Conservation (phyloP, 176 grass and related monocot genomes). For the Saccharum officinarum region DNA sequence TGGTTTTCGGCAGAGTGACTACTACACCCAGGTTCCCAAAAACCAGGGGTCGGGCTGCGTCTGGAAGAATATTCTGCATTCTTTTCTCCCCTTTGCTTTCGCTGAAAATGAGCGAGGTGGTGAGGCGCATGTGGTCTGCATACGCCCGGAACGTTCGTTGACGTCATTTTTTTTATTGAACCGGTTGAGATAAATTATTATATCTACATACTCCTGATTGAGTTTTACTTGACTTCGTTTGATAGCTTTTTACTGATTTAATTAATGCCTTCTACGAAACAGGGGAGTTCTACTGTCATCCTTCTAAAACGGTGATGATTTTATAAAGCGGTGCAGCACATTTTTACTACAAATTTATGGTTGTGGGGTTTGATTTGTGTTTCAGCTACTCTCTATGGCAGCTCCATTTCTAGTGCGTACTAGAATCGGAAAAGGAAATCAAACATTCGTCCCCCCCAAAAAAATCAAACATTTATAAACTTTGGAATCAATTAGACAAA, state of each 20-base stretch:
- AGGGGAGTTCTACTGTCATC: background rate
- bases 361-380: too few relatives aligned
- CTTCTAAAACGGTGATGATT: background rate
- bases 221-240: background rate
- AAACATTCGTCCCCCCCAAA: too few relatives aligned
- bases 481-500: too few relatives aligned
- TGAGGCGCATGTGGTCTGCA: background rate
- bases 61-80: background rate
- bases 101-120: background rate
- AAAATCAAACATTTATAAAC: too few relatives aligned
- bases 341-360: too few relatives aligned
- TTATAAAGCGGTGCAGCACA: too few relatives aligned
- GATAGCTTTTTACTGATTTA: background rate
- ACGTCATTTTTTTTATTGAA: background rate
- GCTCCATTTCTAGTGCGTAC: too few relatives aligned
- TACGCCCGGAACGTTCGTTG: background rate
- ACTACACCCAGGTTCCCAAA: constrained; percentile 29
- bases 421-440: too few relatives aligned
- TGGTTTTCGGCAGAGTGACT: constrained; percentile 30
- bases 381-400: too few relatives aligned
- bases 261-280: too few relatives aligned
- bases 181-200: background rate
- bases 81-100: background rate
- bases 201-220: too few relatives aligned
- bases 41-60: background rate